phyloP scores from a whole-genome alignment of 2,329 filamentous ascomycete genomes.

The Colletotrichum sp. region DNA sequence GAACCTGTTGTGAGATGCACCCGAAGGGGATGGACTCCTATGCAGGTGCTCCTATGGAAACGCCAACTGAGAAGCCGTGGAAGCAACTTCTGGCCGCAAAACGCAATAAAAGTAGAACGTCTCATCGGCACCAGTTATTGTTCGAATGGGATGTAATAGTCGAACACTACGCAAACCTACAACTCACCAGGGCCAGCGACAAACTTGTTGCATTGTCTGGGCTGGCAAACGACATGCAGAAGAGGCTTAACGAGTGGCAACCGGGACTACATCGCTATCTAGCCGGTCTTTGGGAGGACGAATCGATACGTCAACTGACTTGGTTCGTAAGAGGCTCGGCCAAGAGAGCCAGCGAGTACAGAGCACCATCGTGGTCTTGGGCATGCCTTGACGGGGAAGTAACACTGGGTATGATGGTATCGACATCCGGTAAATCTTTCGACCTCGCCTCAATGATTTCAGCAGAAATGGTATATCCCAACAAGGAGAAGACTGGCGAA shows the following conservation, averaged over 20 bases:
- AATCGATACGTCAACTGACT: not conserved
- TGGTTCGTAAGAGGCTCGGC: not conserved
- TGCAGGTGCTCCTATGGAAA: rapidly evolving
- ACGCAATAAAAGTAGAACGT: too few relatives aligned
- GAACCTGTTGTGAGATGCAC: not conserved
- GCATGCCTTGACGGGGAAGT: not conserved
- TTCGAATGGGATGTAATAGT: not conserved
- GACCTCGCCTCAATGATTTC: not conserved
- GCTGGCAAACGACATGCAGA: not conserved
- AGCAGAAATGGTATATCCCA: not conserved
- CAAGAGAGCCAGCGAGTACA: not conserved
- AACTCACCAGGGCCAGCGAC: not conserved
- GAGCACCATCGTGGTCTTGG: not conserved
- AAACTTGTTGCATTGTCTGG: not conserved
- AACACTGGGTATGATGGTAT: rapidly evolving
- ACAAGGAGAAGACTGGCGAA: not conserved
- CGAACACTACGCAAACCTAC: not conserved
- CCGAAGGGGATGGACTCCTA: not conserved
- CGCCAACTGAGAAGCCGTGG: not conserved
- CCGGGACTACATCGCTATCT: not conserved
- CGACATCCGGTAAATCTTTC: too few relatives aligned
- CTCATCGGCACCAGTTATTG: not conserved
- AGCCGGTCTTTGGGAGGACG: not conserved
- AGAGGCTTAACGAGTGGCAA: not conserved
- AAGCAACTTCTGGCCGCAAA: not conserved